Percentiles rank a stretch among this genome's conserved stretches.
These are phyloP conservation scores for Terana coerulea DNA, from an alignment of 768 basidiomycete species.

Conservation along the genomic window DNA sequence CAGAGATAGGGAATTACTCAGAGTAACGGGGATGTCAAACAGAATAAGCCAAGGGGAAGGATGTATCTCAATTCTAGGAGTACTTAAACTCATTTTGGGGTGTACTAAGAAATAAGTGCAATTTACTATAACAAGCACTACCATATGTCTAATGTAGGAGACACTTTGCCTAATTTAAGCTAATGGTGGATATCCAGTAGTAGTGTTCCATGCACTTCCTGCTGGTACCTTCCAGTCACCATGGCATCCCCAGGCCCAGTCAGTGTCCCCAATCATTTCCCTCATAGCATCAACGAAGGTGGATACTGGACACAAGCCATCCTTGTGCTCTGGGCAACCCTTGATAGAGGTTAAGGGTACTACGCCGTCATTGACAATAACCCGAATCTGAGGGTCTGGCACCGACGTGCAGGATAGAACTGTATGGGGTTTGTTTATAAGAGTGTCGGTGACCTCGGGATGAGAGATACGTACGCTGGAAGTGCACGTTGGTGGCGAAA, in stretches of 20 bases:
- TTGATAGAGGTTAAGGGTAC: constrained; percentile 74
- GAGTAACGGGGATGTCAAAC: no score
- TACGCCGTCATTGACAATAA: constrained; percentile 87
- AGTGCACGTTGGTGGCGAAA: constrained; percentile 85
- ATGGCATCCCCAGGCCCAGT: constrained; percentile 74
- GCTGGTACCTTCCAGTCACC: constrained; percentile 72
- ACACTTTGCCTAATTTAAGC: background rate
- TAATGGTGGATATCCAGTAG: constrained; percentile 58
- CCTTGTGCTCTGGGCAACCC: constrained; percentile 66
- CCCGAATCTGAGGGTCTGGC: constrained; percentile 58
- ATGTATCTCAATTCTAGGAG: no score
- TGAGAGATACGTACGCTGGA: constrained; percentile 60
- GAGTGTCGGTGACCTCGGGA: background rate
- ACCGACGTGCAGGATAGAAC: constrained; percentile 26
- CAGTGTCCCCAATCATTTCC: constrained; percentile 57
- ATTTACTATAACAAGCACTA: no score
- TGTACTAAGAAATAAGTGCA: no score
- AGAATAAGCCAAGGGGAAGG: no score
- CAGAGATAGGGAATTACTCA: no score
- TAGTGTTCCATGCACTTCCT: constrained; percentile 69
- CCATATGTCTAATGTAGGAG: no score
- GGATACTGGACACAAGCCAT: constrained; percentile 75
- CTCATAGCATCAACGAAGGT: constrained; percentile 70
- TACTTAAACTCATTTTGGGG: no score
- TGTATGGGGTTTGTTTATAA: constrained; percentile 5